These are phyloP conservation scores for Leccinum broughii DNA, from an alignment of 768 basidiomycete genomes.

Conservation along the genomic window DNA sequence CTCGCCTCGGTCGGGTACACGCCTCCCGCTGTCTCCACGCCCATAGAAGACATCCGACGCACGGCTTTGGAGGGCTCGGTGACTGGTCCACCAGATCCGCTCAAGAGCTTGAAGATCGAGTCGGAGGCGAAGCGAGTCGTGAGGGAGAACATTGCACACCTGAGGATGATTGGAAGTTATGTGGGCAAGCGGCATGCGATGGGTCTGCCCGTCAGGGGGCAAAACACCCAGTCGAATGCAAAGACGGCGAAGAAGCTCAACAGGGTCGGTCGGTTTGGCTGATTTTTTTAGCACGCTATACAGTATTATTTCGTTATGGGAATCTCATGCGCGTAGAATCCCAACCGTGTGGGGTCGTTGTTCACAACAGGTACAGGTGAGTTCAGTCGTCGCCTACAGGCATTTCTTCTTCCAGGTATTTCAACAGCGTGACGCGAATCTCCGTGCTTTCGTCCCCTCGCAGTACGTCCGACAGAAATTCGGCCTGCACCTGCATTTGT, in stretches of 20 bases:
- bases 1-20: slow-evolving; percentile 58
- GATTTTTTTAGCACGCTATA: slow-evolving; percentile 15
- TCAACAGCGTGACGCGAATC: slow-evolving; percentile 85
- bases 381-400: slow-evolving; percentile 86
- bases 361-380: slow-evolving; percentile 21
- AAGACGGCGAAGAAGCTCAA: slow-evolving; percentile 91
- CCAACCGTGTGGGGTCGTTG: background rate
- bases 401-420: slow-evolving; percentile 95
- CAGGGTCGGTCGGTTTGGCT: slow-evolving; percentile 64
- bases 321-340: slow-evolving; percentile 5
- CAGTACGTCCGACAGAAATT: slow-evolving; percentile 87
- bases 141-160: slow-evolving; percentile 89
- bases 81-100: slow-evolving; percentile 52
- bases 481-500: slow-evolving; percentile 91
- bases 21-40: slow-evolving; percentile 45
- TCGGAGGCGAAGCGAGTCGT: slow-evolving; percentile 80
- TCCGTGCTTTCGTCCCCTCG: slow-evolving; percentile 94
- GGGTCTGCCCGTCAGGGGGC: slow-evolving; percentile 91
- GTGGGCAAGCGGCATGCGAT: slow-evolving; percentile 92
- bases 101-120: slow-evolving; percentile 82
- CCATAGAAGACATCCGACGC: slow-evolving; percentile 30
- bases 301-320: slow-evolving; percentile 7
- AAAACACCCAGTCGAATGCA: slow-evolving; percentile 89
- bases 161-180: slow-evolving; percentile 92
- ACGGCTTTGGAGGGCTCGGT: slow-evolving; percentile 34